Evolutionary conservation across 345 rosid genomes (phyloP).

Genomic region (Lagerstroemia speciosa): DNA sequence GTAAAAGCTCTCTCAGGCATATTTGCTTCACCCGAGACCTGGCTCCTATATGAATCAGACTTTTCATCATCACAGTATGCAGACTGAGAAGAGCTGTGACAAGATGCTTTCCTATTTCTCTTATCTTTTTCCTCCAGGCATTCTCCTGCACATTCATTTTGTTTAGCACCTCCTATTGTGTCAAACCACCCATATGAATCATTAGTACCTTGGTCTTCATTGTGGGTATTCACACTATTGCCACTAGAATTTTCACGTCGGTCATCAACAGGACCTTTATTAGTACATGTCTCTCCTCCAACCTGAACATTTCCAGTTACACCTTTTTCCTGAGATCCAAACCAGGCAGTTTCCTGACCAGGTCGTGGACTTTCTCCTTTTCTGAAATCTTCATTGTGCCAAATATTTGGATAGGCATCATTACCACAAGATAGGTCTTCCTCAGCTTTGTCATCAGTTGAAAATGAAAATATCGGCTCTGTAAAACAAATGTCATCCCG

Average conservation of each 20-base stretch:
- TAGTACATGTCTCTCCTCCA: background rate
- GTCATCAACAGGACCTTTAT: background rate
- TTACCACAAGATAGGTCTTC: background rate
- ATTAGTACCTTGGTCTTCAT: constrained; percentile 11
- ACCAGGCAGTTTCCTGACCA: background rate
- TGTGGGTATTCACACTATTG: background rate
- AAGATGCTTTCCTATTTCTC: constrained; percentile 6
- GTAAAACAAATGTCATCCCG: constrained; percentile 16
- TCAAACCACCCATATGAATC: constrained; percentile 11
- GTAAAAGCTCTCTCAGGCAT: constrained; percentile 8
- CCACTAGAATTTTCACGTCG: background rate
- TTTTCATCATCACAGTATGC: constrained; percentile 9
- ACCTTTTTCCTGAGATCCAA: background rate
- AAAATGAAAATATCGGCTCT: constrained; percentile 10
- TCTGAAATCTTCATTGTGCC: background rate
- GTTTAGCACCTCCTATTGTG: constrained; percentile 7
- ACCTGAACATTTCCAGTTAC: constrained; percentile 2
- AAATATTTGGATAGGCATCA: background rate
- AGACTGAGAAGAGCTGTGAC: constrained; percentile 7
- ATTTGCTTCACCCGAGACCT: constrained; percentile 15
- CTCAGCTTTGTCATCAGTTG: constrained; percentile 6
- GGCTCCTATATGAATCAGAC: constrained; percentile 10
- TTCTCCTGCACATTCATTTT: constrained; percentile 3
- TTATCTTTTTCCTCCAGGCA: background rate
- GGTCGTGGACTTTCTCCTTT: background rate